phyloP scores from a whole-genome alignment of 176 grass and related monocot species.

The Elymus sibiricus region DNA sequence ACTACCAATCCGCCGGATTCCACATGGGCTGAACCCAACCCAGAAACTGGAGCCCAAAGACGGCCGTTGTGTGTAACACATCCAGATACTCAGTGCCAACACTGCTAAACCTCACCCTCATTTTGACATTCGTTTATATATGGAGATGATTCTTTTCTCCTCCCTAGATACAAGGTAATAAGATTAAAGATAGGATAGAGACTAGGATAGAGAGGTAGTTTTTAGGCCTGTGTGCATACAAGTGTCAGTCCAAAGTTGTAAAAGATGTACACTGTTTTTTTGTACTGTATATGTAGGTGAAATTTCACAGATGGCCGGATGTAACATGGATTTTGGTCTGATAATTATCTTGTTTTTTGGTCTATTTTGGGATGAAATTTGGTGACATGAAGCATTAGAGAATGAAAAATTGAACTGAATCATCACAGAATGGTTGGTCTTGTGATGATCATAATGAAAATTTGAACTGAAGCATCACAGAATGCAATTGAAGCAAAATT shows the following conservation, averaged over 20 bases:
- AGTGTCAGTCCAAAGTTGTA: conserved; percentile 29
- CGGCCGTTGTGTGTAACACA: not conserved
- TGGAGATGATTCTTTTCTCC: conserved; percentile 39
- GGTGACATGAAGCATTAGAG: no score
- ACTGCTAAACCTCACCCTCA: not conserved
- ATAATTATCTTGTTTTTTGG: no score
- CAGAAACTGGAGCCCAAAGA: not conserved
- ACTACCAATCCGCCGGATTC: conserved; percentile 71
- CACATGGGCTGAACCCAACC: conserved; percentile 60
- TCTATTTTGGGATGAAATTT: no score
- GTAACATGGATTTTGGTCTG: not conserved
- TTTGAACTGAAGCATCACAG: no score
- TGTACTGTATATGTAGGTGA: conserved; percentile 29
- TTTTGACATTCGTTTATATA: conserved; percentile 47
- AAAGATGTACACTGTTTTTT: conserved; percentile 17
- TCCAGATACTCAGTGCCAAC: not conserved
- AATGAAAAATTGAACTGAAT: no score
- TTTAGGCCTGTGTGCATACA: conserved; percentile 46
- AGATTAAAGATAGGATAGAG: not conserved
- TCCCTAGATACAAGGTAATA: conserved; percentile 11
- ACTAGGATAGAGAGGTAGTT: conserved; percentile 28
- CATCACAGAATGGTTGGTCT: no score
- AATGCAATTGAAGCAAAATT: no score
- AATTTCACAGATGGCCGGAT: not conserved
- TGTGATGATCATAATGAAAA: no score